Evolutionary conservation across 371 early-diverging fungal species (phyloP).

Genomic region (Mortierella sp.): DNA sequence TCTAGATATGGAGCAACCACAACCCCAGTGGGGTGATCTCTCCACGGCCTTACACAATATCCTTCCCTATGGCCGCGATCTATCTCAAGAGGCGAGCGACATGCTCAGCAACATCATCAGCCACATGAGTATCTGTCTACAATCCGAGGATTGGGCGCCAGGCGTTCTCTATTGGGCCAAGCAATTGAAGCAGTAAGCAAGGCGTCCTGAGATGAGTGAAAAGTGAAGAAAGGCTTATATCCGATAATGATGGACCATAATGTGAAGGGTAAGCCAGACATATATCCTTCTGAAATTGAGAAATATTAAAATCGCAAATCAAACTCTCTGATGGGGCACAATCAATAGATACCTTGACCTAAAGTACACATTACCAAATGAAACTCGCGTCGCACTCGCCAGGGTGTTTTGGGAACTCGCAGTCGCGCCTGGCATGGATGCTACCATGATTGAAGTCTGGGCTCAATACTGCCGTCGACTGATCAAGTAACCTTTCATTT

Average conservation of each 20-base stretch:
- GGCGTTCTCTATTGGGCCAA: conserved; percentile 71
- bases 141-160: conserved; percentile 72
- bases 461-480: conserved; percentile 65
- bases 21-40: conserved; percentile 42
- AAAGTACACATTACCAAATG: conserved; percentile 70
- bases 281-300: too few species aligned
- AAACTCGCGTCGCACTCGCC: conserved; percentile 71
- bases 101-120: conserved; percentile 68
- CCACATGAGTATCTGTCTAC: conserved; percentile 63
- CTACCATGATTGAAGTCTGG: conserved; percentile 69
- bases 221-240: too few species aligned
- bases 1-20: conserved; percentile 30
- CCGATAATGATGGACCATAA: too few species aligned
- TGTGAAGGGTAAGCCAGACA: not conserved
- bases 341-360: conserved; percentile 72
- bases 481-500: conserved; percentile 65
- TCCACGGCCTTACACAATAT: conserved; percentile 32
- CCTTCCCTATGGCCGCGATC: conserved; percentile 68
- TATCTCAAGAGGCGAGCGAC: conserved; percentile 66
- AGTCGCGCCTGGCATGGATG: conserved; percentile 74
- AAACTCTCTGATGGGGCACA: not conserved
- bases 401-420: conserved; percentile 68
- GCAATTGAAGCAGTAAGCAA: conserved; percentile 65
- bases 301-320: not conserved
- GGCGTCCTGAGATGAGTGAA: not conserved